These are phyloP conservation scores for Zymoseptoria passerinii DNA, from an alignment of 2,329 filamentous ascomycete genomes.

Conservation along the genomic window DNA sequence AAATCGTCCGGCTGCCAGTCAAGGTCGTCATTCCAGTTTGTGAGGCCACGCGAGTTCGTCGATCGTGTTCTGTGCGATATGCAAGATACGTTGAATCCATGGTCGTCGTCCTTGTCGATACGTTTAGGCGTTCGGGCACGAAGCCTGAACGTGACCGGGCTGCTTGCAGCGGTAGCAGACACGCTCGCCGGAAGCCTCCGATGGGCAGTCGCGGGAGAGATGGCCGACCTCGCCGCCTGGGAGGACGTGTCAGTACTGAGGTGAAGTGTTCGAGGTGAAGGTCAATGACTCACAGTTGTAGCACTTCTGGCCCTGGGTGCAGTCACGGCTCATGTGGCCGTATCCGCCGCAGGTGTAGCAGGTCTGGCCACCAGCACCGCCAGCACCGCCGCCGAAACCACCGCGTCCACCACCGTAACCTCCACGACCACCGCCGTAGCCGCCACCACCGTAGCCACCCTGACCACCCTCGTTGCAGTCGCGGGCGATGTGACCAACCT, in stretches of 20 bases:
- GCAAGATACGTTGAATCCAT: conserved; percentile 14
- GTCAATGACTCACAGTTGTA: conserved; percentile 70
- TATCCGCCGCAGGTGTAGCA: conserved; percentile 98
- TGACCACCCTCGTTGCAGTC: conserved; percentile 64
- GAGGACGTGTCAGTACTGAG: conserved; percentile 9
- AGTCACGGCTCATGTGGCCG: conserved; percentile 83
- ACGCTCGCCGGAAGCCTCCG: conserved; percentile 82
- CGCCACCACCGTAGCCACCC: conserved; percentile 39
- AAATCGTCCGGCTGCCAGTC: conserved; percentile 20
- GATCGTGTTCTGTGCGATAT: conserved; percentile 8
- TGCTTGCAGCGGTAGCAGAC: conserved; percentile 95
- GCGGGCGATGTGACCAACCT: conserved; percentile 91
- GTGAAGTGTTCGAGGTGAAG: conserved; percentile 4
- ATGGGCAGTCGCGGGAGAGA: conserved; percentile 90
- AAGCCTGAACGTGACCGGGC: conserved; percentile 83
- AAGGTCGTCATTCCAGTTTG: conserved; percentile 25
- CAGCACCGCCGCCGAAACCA: conserved; percentile 37
- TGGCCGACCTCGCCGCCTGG: conserved; percentile 77
- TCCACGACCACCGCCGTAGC: conserved; percentile 38
- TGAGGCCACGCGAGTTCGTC: conserved; percentile 16
- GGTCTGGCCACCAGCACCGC: conserved; percentile 57
- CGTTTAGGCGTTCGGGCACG: conserved; percentile 69
- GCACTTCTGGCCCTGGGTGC: conserved; percentile 98
- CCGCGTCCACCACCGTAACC: conserved; percentile 40
- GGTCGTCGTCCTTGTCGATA: conserved; percentile 15